phyloP scores from a whole-genome alignment of 2,329 filamentous ascomycete species.

The Trichoderma endophyticum region DNA sequence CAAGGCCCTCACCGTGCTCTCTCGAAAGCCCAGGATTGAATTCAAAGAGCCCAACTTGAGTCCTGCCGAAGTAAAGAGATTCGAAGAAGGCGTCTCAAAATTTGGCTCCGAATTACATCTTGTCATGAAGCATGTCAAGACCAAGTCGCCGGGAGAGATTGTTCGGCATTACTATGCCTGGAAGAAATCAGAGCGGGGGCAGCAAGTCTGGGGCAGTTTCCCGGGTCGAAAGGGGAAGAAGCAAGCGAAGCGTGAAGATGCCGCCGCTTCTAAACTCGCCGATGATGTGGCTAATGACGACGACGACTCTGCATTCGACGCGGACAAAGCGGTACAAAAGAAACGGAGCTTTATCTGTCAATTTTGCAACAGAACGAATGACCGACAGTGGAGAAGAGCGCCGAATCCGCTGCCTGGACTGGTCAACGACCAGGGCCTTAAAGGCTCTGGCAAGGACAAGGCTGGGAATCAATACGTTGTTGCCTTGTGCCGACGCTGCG shows the following conservation, averaged over 20 bases:
- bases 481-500: conserved; percentile 85
- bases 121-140: conserved; percentile 82
- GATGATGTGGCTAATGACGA: conserved; percentile 90
- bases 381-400: conserved; percentile 87
- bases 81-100: conserved; percentile 86
- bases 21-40: conserved; percentile 63
- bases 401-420: conserved; percentile 69
- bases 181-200: conserved; percentile 89
- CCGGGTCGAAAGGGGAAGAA: conserved; percentile 87
- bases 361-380: conserved; percentile 77
- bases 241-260: conserved; percentile 71
- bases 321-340: conserved; percentile 72
- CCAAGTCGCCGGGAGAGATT: conserved; percentile 72
- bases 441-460: conserved; percentile 69
- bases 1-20: conserved; percentile 66
- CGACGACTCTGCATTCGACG: conserved; percentile 95
- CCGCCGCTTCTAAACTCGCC: conserved; percentile 69
- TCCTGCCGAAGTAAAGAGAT: conserved; percentile 77
- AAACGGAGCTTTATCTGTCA: conserved; percentile 91
- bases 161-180: conserved; percentile 96
- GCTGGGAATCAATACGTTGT: conserved; percentile 64
- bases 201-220: conserved; percentile 85
- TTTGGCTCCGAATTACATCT: conserved; percentile 86
- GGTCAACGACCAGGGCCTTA: conserved; percentile 59
- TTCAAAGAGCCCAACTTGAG: conserved; percentile 83